A percentile compares a stretch with the other conserved stretches of the same genome.
phyloP scores from a whole-genome alignment of 2,329 filamentous ascomycete species.

The Stagonosporopsis chrysanthemi region DNA sequence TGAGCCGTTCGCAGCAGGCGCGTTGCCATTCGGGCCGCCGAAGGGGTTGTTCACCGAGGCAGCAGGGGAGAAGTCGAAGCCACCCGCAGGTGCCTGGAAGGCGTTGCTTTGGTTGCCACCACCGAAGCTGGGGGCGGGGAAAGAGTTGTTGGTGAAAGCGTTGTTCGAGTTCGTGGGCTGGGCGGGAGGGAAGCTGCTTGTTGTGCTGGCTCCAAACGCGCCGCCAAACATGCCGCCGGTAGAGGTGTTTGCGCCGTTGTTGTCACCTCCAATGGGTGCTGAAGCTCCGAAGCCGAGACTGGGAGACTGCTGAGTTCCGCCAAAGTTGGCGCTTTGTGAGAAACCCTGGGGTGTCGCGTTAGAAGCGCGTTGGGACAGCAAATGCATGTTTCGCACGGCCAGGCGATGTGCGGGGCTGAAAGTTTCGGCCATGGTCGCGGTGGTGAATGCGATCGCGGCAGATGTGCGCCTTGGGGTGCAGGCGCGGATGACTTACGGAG shows the following conservation, averaged over 20 bases:
- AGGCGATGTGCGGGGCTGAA: slow-evolving; percentile 19
- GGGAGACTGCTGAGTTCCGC: slow-evolving; percentile 25
- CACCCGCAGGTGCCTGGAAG: slow-evolving; percentile 36
- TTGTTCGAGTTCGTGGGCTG: slow-evolving; percentile 35
- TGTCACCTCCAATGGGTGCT: slow-evolving; percentile 25
- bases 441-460: not conserved
- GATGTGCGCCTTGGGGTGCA: slow-evolving; percentile 4
- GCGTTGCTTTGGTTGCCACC: slow-evolving; percentile 24
- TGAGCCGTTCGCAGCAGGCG: slow-evolving; percentile 34
- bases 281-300: slow-evolving; percentile 38
- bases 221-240: slow-evolving; percentile 19
- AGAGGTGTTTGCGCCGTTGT: slow-evolving; percentile 8
- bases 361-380: slow-evolving; percentile 23
- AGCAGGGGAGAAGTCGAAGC: slow-evolving; percentile 40
- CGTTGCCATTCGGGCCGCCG: slow-evolving; percentile 21
- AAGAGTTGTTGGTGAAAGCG: slow-evolving; percentile 40
- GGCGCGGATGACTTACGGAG: slow-evolving; percentile 36
- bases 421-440: slow-evolving; percentile 11
- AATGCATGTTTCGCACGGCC: slow-evolving; percentile 18
- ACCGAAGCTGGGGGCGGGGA: slow-evolving; percentile 43
- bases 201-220: slow-evolving; percentile 31
- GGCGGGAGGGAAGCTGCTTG: slow-evolving; percentile 44
- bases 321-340: slow-evolving; percentile 33
- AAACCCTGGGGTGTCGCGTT: slow-evolving; percentile 31
- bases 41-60: slow-evolving; percentile 32